Conservation (phyloP, 805 yeast species). For the Lachancea lanzarotensis region DNA sequence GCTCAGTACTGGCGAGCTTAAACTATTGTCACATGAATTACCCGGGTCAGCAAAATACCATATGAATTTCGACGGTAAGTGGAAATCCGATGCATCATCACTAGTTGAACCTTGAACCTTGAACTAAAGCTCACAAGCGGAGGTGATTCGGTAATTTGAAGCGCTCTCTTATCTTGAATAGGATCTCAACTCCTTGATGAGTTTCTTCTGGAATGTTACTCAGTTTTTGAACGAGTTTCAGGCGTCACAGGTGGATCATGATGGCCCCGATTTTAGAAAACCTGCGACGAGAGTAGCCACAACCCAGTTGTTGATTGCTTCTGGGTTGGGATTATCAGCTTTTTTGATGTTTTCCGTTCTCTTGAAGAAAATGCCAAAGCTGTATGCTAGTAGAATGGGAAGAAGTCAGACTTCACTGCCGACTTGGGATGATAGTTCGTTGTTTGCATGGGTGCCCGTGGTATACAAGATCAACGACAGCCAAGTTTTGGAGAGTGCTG, state of each 20-base stretch:
- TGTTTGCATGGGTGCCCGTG: conserved; percentile 78
- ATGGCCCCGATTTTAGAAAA: conserved; percentile 30
- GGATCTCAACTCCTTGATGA: background rate
- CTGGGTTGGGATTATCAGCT: conserved; percentile 60
- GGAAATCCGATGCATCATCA: background rate
- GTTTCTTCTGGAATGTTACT: background rate
- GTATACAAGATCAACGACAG: conserved; percentile 60
- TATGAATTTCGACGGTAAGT: background rate
- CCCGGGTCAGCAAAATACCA: background rate
- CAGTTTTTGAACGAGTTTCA: background rate
- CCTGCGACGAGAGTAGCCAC: conserved; percentile 54
- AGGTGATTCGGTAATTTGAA: background rate
- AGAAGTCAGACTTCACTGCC: conserved; percentile 29
- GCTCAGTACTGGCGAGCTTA: conserved; percentile 97
- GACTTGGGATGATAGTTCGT: conserved; percentile 36
- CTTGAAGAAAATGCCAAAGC: conserved; percentile 66
- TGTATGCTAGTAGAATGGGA: conserved; percentile 71
- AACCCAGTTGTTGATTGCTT: conserved; percentile 70
- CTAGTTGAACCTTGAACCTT: background rate
- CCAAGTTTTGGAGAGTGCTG: conserved; percentile 82
- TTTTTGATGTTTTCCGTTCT: conserved; percentile 63
- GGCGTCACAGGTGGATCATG: background rate
- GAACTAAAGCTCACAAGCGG: background rate
- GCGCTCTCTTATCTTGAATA: background rate
- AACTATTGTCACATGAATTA: background rate